Evolutionary conservation across 768 basidiomycete genomes (phyloP), one percentile per base, ranked within the genome.

Genomic region (Auricularia sp.): DNA sequence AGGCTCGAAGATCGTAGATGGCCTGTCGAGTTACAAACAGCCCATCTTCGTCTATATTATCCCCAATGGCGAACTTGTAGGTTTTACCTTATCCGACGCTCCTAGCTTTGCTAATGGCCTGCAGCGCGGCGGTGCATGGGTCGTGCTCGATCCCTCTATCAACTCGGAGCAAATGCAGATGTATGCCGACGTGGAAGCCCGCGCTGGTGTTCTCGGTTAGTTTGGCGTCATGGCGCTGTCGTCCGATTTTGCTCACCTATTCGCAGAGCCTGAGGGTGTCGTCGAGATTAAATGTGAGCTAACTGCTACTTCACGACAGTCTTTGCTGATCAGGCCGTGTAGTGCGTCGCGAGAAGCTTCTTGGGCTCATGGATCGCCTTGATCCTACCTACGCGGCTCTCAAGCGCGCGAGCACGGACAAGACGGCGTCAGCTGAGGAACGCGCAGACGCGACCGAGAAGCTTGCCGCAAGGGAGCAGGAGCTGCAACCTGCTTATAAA

Each of bases 21-120:
- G 97, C 58, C 83, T 99, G 47, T 95, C 93, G 62, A 88, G 84
- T 73, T 99, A 97, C 83, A 98, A 93, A 76, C 92, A 96, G 70
- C 97, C 97, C 21, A 90, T 98, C 66, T 98, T 97, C 73, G 93
- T 99, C 65, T 98, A 98, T 78, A 94, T 99, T 68, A 88, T 98
- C 8, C 97, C 97, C 36, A 97, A 98, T 70, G 97, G 97, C 66
- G 97, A 99, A 75, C 85, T 99, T 59, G 70, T 71, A 61, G 35
- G 69, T 29, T 29, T 29, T 29, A 2, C 29, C 2, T 29, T 29
- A 3, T 29, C 23, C 34, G 18, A 23, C 44, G 65, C 14, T 56
- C 6, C 34, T 11, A 3, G 35, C 12, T 8, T 42, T 36, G 33
- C 39, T 62, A 36, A 58, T 36, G 7, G 33, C 34, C 18, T 61